Conservation (phyloP, 139 green algal species). For the Coelastrella sp. region DNA sequence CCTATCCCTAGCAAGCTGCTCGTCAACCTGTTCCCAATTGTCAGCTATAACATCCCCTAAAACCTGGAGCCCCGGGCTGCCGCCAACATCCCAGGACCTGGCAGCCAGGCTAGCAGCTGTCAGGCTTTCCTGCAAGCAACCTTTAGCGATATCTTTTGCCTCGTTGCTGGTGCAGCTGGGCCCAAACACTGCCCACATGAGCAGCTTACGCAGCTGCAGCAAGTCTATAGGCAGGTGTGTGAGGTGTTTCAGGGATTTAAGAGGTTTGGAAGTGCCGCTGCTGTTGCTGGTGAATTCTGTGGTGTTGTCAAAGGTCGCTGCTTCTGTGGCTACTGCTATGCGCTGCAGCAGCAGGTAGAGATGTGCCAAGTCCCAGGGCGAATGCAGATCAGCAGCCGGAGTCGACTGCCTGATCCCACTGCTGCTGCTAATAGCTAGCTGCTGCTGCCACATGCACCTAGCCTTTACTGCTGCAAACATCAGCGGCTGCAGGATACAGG, state of each 20-base stretch:
- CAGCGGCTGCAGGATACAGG: constrained; percentile 12
- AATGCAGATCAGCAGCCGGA: too few relatives aligned
- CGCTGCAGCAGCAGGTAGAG: not conserved
- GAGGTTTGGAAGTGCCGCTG: not conserved
- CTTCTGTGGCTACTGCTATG: not conserved
- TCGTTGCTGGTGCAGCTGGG: not conserved
- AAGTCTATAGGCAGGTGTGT: not conserved
- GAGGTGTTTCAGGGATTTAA: not conserved
- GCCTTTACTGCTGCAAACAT: not conserved
- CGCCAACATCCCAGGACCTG: too few relatives aligned
- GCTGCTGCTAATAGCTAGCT: not conserved
- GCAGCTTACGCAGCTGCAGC: constrained; percentile 36
- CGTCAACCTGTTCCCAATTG: not conserved
- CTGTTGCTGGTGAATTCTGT: not conserved
- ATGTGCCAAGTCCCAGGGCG: not conserved
- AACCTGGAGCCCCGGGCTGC: not conserved
- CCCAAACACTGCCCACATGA: constrained; percentile 7
- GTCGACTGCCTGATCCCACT: not conserved
- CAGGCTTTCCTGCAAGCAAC: not conserved
- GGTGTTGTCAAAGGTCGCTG: not conserved
- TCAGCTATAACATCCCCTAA: constrained; percentile 6
- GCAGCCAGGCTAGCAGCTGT: not conserved
- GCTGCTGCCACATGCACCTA: not conserved
- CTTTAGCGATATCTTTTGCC: not conserved
- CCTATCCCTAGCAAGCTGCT: not conserved